phyloP scores from a whole-genome alignment of 371 early-diverging fungal species.

The Haplosporangium sp. region DNA sequence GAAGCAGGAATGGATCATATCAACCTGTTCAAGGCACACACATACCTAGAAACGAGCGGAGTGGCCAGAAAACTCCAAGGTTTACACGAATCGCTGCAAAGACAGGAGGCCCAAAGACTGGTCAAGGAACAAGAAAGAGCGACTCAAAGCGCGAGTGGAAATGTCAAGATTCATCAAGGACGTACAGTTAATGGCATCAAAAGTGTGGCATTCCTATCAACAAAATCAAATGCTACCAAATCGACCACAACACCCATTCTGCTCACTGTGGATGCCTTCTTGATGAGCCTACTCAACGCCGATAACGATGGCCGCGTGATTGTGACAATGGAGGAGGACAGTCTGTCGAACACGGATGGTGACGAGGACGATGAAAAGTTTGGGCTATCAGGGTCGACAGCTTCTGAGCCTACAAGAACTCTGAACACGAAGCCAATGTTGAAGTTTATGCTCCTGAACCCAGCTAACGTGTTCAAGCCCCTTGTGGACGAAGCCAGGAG shows the following conservation, averaged over 20 bases:
- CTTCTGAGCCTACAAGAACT: constrained; percentile 6
- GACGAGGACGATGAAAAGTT: constrained; percentile 3
- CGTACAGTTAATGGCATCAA: not conserved
- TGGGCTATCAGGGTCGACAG: not conserved
- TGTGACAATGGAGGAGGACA: constrained; percentile 48
- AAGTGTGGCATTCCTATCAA: not conserved
- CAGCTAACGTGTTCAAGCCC: constrained; percentile 84
- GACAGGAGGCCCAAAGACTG: constrained; percentile 32
- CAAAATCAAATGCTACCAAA: constrained; percentile 1
- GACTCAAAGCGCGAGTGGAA: not conserved
- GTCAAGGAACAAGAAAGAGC: constrained; percentile 56
- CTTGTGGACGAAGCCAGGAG: constrained; percentile 85
- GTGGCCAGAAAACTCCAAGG: constrained; percentile 75
- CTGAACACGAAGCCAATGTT: constrained; percentile 54
- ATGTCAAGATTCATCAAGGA: constrained; percentile 28
- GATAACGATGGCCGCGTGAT: constrained; percentile 81
- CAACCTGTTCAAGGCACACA: constrained; percentile 85
- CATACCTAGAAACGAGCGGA: constrained; percentile 76
- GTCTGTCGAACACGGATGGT: not conserved
- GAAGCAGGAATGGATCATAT: constrained; percentile 80
- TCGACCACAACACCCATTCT: constrained; percentile 58
- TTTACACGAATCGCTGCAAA: constrained; percentile 39
- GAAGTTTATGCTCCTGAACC: constrained; percentile 86
- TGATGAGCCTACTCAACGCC: constrained; percentile 70
- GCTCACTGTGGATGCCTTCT: constrained; percentile 65